phyloP scores from a whole-genome alignment of 768 basidiomycete species.

The Boletus reticulatus region DNA sequence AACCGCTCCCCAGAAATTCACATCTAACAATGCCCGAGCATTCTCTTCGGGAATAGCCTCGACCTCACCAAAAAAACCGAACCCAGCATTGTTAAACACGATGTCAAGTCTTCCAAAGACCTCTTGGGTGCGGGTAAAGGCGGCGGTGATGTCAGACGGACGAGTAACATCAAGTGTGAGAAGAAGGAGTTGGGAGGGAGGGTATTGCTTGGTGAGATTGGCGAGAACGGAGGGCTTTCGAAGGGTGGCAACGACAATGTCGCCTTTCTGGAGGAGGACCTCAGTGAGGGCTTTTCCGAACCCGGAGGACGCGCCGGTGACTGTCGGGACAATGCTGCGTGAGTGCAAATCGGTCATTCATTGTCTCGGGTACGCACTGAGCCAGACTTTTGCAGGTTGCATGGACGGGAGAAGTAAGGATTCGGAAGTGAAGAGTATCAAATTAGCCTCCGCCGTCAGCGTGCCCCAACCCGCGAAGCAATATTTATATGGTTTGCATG shows the following conservation, averaged over 20 bases:
- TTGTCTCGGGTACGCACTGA: not conserved
- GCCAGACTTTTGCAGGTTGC: constrained; percentile 3
- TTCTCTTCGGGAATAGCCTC: constrained; percentile 31
- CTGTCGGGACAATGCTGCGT: not conserved
- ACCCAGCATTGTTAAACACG: not conserved
- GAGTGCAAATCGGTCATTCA: not conserved
- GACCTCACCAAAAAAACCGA: constrained; percentile 25
- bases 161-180: not conserved
- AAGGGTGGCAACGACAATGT: constrained; percentile 40
- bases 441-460: too few species aligned
- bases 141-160: not conserved
- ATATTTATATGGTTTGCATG: too few species aligned
- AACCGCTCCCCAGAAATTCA: constrained; percentile 22
- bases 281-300: constrained; percentile 35
- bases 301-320: constrained; percentile 35
- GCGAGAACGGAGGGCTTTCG: constrained; percentile 34
- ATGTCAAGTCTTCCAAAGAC: not conserved
- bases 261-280: constrained; percentile 32
- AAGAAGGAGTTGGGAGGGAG: constrained; percentile 8
- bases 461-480: too few species aligned
- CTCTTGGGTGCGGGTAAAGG: not conserved
- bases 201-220: constrained; percentile 24
- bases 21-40: constrained; percentile 35
- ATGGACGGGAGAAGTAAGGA: not conserved
- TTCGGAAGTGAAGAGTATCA: not conserved